phyloP scores from a whole-genome alignment of 2,329 filamentous ascomycete genomes.

The Trichoderma asperellum region DNA sequence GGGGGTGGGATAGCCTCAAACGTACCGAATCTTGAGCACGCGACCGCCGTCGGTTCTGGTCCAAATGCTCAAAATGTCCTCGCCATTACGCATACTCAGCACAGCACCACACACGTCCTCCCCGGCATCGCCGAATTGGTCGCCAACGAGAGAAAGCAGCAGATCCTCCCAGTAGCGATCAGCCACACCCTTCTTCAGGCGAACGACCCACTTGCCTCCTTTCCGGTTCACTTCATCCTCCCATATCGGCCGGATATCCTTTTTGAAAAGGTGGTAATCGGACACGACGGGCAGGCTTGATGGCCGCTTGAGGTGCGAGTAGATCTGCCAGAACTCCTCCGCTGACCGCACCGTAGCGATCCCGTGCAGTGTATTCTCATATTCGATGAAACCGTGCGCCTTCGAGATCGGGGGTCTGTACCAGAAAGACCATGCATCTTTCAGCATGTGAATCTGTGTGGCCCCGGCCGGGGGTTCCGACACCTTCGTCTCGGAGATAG shows the following conservation, averaged over 20 bases:
- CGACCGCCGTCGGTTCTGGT: slow-evolving; percentile 89
- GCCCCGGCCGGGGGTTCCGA: slow-evolving; percentile 44
- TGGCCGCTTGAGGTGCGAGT: slow-evolving; percentile 85
- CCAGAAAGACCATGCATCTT: slow-evolving; percentile 94
- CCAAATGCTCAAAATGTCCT: slow-evolving; percentile 98
- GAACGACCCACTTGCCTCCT: slow-evolving; percentile 96
- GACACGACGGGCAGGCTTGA: slow-evolving; percentile 88
- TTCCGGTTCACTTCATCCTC: slow-evolving; percentile 96
- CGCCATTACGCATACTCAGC: slow-evolving; percentile 89
- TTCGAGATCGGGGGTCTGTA: slow-evolving; percentile 96
- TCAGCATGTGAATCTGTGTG: slow-evolving; percentile 61
- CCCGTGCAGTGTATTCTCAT: slow-evolving; percentile 92
- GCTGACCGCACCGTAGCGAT: slow-evolving; percentile 80
- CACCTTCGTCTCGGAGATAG: slow-evolving; percentile 50
- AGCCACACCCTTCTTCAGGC: slow-evolving; percentile 94
- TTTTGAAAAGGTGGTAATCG: slow-evolving; percentile 98
- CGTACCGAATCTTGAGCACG: slow-evolving; percentile 92
- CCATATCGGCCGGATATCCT: slow-evolving; percentile 95
- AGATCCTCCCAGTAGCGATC: slow-evolving; percentile 98
- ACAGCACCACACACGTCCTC: slow-evolving; percentile 96
- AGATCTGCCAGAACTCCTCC: slow-evolving; percentile 91
- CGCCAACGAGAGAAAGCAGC: slow-evolving; percentile 85
- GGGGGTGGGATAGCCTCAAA: not conserved
- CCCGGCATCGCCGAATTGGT: slow-evolving; percentile 89
- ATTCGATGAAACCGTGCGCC: slow-evolving; percentile 83